A percentile compares a stretch with the other conserved stretches of the same genome.
These are phyloP conservation scores for Crithidia sp. DNA, from an alignment of 208 protist species.

Conservation along the genomic window DNA sequence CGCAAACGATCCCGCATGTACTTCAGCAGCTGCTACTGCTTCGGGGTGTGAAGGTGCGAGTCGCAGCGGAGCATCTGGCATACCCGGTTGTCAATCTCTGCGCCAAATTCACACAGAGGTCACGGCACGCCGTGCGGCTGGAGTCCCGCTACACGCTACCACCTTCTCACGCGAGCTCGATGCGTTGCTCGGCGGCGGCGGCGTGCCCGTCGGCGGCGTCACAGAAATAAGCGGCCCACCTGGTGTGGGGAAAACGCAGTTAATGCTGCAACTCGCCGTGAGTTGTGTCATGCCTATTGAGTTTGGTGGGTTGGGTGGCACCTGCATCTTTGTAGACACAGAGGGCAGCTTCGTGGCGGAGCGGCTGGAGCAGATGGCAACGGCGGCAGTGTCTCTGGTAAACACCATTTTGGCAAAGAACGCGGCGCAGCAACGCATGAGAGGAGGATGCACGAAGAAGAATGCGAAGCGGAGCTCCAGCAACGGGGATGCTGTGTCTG, in stretches of 20 bases:
- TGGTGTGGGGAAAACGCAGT: constrained; percentile 93
- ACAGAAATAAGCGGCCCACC: constrained; percentile 89
- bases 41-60: not conserved
- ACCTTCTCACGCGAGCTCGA: constrained; percentile 84
- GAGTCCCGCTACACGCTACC: constrained; percentile 38
- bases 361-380: constrained; percentile 76
- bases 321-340: constrained; percentile 90
- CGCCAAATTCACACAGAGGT: constrained; percentile 9
- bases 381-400: constrained; percentile 54
- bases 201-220: constrained; percentile 61
- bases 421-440: not conserved
- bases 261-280: constrained; percentile 89
- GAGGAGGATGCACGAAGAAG: not conserved
- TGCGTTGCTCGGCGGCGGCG: constrained; percentile 70
- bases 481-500: too few relatives aligned
- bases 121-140: not conserved
- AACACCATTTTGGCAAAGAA: constrained; percentile 19
- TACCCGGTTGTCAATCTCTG: constrained; percentile 25
- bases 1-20: not conserved
- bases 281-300: constrained; percentile 62
- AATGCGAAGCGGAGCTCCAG: too few relatives aligned
- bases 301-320: constrained; percentile 77
- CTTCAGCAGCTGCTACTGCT: too few relatives aligned
- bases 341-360: constrained; percentile 90
- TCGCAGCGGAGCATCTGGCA: not conserved